These are phyloP conservation scores for Ogataea methanolica DNA, from an alignment of 805 yeast species.

Conservation along the genomic window DNA sequence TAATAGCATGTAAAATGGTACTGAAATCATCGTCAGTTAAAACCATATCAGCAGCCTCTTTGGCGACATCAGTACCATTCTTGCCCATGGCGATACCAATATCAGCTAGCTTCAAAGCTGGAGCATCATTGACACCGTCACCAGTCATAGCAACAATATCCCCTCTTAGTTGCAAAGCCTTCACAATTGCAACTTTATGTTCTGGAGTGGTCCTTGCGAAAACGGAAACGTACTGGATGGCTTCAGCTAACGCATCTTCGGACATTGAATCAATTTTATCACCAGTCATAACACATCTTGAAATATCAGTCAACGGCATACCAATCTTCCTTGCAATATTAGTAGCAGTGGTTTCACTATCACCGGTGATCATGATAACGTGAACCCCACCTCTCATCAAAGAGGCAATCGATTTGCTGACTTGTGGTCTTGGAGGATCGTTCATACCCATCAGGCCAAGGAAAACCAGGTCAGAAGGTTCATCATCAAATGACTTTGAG, in stretches of 20 bases:
- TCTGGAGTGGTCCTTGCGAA: conserved; percentile 96
- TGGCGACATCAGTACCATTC: conserved; percentile 97
- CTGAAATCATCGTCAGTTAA: conserved; percentile 95
- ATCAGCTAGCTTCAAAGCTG: conserved; percentile 94
- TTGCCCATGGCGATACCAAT: conserved; percentile 93
- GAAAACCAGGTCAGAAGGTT: conserved; percentile 62
- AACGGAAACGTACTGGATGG: conserved; percentile 77
- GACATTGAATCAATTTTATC: conserved; percentile 71
- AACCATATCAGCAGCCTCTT: conserved; percentile 98
- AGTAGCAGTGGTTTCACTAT: conserved; percentile 79
- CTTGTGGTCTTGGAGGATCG: conserved; percentile 95
- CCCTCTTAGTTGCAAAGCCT: conserved; percentile 85
- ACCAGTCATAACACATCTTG: conserved; percentile 75
- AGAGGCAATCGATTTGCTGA: conserved; percentile 65
- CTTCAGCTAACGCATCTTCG: conserved; percentile 67
- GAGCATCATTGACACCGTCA: conserved; percentile 98
- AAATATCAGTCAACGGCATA: conserved; percentile 64
- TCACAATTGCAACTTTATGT: conserved; percentile 84
- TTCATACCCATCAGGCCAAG: conserved; percentile 92
- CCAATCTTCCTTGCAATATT: conserved; percentile 89
- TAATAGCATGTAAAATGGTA: conserved; percentile 87
- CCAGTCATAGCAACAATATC: conserved; percentile 99
- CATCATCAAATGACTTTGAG: conserved; percentile 32
- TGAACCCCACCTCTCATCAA: conserved; percentile 91
- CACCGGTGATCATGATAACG: conserved; percentile 98